These are phyloP conservation scores for Kodamaea hsintzibuensis DNA, from an alignment of 805 yeast species.

Conservation along the genomic window DNA sequence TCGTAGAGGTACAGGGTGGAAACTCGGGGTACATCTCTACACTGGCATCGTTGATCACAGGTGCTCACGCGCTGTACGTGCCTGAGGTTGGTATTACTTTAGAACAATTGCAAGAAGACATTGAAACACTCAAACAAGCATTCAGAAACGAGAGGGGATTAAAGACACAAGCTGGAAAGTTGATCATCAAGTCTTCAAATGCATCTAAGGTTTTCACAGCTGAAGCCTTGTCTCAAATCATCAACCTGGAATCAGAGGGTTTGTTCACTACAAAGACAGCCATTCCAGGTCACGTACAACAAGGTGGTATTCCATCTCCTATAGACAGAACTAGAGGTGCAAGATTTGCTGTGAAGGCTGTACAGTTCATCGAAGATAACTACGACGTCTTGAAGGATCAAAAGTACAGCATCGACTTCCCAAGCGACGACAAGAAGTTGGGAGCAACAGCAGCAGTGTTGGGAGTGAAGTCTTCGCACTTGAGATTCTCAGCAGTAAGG, in stretches of 20 bases:
- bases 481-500: constrained; percentile 72
- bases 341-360: constrained; percentile 86
- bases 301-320: constrained; percentile 93
- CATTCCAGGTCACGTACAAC: constrained; percentile 97
- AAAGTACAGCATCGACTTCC: constrained; percentile 33
- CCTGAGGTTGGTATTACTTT: constrained; percentile 83
- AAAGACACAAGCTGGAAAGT: constrained; percentile 73
- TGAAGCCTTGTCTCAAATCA: constrained; percentile 77
- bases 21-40: constrained; percentile 93
- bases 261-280: constrained; percentile 91
- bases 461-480: constrained; percentile 65
- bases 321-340: constrained; percentile 90
- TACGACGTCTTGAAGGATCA: constrained; percentile 20
- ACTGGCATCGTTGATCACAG: constrained; percentile 78
- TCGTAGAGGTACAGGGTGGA: constrained; percentile 98
- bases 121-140: constrained; percentile 63
- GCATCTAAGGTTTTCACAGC: constrained; percentile 84
- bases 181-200: constrained; percentile 78
- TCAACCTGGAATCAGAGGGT: constrained; percentile 74
- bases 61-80: constrained; percentile 87
- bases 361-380: constrained; percentile 76
- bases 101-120: constrained; percentile 71
- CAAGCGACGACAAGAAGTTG: constrained; percentile 32
- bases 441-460: constrained; percentile 44
- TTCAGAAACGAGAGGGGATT: constrained; percentile 77